A percentile compares a stretch with the other conserved stretches of the same genome.
phyloP scores from a whole-genome alignment of 2,329 filamentous ascomycete genomes.

The Alternaria tenuissima region DNA sequence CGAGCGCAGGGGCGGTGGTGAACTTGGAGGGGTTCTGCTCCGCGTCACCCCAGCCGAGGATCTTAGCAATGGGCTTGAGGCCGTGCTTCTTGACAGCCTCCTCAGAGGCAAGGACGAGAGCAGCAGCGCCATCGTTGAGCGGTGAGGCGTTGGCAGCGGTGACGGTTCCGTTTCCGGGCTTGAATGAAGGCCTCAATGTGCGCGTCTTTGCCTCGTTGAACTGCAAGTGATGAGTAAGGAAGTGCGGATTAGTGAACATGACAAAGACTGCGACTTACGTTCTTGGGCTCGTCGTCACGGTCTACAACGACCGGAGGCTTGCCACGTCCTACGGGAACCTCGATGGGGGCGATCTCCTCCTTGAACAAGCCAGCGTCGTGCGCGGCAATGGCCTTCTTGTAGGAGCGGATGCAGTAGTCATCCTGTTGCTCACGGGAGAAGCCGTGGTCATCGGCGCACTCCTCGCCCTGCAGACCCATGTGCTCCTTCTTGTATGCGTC shows the following conservation, averaged over 20 bases:
- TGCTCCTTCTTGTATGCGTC: constrained; percentile 96
- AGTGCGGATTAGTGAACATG: constrained; percentile 15
- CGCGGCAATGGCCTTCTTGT: constrained; percentile 90
- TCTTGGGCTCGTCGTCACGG: constrained; percentile 95
- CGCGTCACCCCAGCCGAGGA: constrained; percentile 96
- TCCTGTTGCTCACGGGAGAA: constrained; percentile 89
- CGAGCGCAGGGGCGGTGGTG: constrained; percentile 90
- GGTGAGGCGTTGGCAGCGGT: constrained; percentile 97
- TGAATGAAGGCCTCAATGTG: constrained; percentile 75
- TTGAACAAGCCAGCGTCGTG: constrained; percentile 82
- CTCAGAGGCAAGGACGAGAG: constrained; percentile 92
- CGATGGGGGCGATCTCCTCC: constrained; percentile 86
- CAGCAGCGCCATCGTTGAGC: constrained; percentile 92
- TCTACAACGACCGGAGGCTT: constrained; percentile 85
- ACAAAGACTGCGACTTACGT: constrained; percentile 61
- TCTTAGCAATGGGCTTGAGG: constrained; percentile 93
- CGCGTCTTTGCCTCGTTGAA: constrained; percentile 63
- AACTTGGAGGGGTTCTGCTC: constrained; percentile 92
- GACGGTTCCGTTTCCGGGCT: constrained; percentile 84
- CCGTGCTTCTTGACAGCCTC: constrained; percentile 90
- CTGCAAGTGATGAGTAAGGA: constrained; percentile 37
- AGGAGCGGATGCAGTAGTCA: constrained; percentile 92
- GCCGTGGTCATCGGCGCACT: constrained; percentile 84
- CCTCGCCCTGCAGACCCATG: constrained; percentile 93
- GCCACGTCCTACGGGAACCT: constrained; percentile 85